phyloP scores from a whole-genome alignment of 2,329 filamentous ascomycete genomes.

The Cladosporium sp. region DNA sequence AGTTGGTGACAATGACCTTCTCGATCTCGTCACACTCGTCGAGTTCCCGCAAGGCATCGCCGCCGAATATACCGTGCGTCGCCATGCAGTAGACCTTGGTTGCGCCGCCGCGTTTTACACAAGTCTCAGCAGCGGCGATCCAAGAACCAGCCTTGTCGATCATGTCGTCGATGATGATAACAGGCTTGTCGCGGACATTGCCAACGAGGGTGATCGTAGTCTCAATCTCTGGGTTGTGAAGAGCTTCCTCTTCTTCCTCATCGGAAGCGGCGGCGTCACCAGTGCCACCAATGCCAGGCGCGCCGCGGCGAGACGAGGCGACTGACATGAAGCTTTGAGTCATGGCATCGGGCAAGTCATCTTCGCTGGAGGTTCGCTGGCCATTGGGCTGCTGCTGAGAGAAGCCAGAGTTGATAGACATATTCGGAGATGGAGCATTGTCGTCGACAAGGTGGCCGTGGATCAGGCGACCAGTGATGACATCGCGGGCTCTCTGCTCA shows the following conservation, averaged over 20 bases:
- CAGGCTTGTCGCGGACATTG: constrained; percentile 80
- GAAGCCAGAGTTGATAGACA: constrained; percentile 61
- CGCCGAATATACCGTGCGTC: constrained; percentile 91
- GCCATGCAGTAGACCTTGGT: constrained; percentile 97
- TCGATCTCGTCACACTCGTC: constrained; percentile 92
- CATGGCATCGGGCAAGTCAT: constrained; percentile 75
- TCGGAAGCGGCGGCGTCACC: constrained; percentile 77
- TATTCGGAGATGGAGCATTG: constrained; percentile 75
- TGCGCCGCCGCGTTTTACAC: constrained; percentile 85
- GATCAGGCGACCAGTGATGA: constrained; percentile 84
- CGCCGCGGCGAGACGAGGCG: constrained; percentile 62
- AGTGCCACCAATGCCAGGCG: constrained; percentile 69
- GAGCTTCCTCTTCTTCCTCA: constrained; percentile 90
- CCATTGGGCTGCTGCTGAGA: constrained; percentile 41
- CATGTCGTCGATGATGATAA: constrained; percentile 98
- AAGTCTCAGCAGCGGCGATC: constrained; percentile 96
- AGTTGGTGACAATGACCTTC: constrained; percentile 92
- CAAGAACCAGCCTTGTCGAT: constrained; percentile 96
- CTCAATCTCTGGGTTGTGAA: constrained; percentile 75
- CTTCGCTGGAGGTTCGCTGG: constrained; percentile 41
- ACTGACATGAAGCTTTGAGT: constrained; percentile 76
- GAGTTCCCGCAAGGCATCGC: constrained; percentile 83
- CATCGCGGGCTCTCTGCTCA: constrained; percentile 67
- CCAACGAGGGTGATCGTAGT: constrained; percentile 98
- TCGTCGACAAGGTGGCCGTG: constrained; percentile 96